phyloP scores from a whole-genome alignment of 1,284 basidiomycete genomes.

The Agroathelia rolfsii region DNA sequence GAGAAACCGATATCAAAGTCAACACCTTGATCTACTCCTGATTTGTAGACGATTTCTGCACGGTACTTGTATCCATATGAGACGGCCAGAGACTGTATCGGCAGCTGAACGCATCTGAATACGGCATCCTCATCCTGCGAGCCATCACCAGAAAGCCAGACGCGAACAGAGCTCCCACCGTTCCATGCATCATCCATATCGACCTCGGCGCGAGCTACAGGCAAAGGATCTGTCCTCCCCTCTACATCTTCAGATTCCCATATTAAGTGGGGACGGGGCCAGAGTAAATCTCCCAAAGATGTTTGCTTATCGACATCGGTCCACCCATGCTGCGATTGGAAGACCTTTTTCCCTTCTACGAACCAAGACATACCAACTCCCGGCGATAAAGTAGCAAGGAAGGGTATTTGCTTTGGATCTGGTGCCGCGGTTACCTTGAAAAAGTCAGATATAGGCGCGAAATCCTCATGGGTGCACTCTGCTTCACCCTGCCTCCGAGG shows the following conservation, averaged over 20 bases:
- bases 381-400: constrained; percentile 59
- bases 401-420: constrained; percentile 39
- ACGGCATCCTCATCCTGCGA: constrained; percentile 32
- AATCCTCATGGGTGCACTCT: constrained; percentile 41
- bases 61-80: constrained; percentile 36
- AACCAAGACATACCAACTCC: constrained; percentile 64
- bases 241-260: constrained; percentile 44
- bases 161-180: constrained; percentile 48
- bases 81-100: constrained; percentile 50
- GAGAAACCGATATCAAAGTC: constrained; percentile 43
- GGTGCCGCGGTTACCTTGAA: constrained; percentile 42
- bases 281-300: constrained; percentile 55
- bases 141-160: constrained; percentile 31
- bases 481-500: constrained; percentile 28
- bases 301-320: constrained; percentile 65
- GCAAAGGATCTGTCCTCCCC: constrained; percentile 29
- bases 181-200: constrained; percentile 60
- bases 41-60: constrained; percentile 44
- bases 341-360: constrained; percentile 45
- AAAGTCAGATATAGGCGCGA: constrained; percentile 44
- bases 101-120: constrained; percentile 51
- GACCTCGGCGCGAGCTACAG: constrained; percentile 30
- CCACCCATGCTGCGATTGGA: constrained; percentile 43
- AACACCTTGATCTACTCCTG: constrained; percentile 18
- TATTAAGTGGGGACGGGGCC: constrained; percentile 45